phyloP scores from a whole-genome alignment of 257 asterid species.

The Nicotiana knightiana region DNA sequence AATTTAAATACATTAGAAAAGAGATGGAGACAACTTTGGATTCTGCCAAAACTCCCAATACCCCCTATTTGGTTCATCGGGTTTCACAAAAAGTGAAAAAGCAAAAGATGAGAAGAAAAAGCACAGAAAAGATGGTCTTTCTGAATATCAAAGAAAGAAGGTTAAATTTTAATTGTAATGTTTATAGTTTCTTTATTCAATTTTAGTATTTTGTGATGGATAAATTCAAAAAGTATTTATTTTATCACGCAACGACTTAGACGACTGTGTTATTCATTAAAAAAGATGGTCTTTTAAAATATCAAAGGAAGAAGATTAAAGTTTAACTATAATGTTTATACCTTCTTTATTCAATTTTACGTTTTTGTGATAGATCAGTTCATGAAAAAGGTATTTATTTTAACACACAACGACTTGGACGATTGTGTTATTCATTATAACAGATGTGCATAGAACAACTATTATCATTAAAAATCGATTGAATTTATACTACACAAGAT shows the following conservation, averaged over 20 bases:
- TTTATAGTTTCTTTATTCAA: constrained; percentile 6
- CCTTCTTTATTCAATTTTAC: not conserved
- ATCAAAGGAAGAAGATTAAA: constrained; percentile 26
- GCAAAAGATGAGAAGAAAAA: constrained; percentile 26
- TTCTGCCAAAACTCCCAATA: constrained; percentile 26
- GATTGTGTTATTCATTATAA: not conserved
- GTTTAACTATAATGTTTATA: constrained; percentile 19
- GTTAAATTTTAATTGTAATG: constrained; percentile 23
- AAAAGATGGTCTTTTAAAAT: constrained; percentile 25
- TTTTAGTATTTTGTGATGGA: not conserved
- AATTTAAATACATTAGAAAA: constrained; percentile 61
- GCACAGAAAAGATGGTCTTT: constrained; percentile 23
- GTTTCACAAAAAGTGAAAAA: constrained; percentile 20
- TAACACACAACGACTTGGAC: no score
- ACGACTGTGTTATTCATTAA: no score
- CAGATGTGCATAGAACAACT: constrained; percentile 13
- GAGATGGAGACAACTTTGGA: constrained; percentile 53
- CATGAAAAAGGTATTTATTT: no score
- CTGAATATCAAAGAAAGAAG: constrained; percentile 27
- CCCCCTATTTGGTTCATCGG: constrained; percentile 71
- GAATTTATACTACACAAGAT: no score
- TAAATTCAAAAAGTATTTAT: not conserved
- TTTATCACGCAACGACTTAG: no score
- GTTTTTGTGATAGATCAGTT: not conserved
- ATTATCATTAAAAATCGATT: no score